phyloP scores from a whole-genome alignment of 768 basidiomycete genomes.

The Tylopilus sp. region DNA sequence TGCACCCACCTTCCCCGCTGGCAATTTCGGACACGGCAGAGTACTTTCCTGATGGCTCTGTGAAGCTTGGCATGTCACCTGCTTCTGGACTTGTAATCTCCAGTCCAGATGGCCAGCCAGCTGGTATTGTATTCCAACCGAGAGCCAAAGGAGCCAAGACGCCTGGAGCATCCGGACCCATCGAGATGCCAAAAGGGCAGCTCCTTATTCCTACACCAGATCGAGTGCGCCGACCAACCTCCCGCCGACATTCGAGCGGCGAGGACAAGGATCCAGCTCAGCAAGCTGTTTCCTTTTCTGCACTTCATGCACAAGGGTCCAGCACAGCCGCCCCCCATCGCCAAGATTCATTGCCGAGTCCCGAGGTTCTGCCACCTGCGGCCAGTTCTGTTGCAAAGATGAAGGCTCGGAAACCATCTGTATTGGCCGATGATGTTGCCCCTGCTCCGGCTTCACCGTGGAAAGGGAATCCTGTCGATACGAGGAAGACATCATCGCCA shows the following conservation, averaged over 20 bases:
- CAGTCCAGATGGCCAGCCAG: slow-evolving; percentile 87
- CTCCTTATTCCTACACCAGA: slow-evolving; percentile 29
- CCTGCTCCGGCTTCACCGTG: slow-evolving; percentile 15
- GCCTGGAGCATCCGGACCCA: slow-evolving; percentile 30
- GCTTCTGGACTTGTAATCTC: slow-evolving; percentile 88
- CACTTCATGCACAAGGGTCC: slow-evolving; percentile 23
- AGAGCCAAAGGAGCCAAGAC: slow-evolving; percentile 40
- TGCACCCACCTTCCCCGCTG: slow-evolving; percentile 66
- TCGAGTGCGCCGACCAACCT: slow-evolving; percentile 22
- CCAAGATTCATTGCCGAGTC: slow-evolving; percentile 24
- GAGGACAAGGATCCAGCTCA: slow-evolving; percentile 28
- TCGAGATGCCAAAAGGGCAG: slow-evolving; percentile 48
- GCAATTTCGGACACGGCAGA: slow-evolving; percentile 70
- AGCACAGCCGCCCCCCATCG: slow-evolving; percentile 13
- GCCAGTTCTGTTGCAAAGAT: slow-evolving; percentile 11
- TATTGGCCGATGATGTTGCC: slow-evolving; percentile 24
- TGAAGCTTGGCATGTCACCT: slow-evolving; percentile 69
- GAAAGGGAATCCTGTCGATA: slow-evolving; percentile 27
- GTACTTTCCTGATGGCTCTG: slow-evolving; percentile 58
- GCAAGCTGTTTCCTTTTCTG: slow-evolving; percentile 27
- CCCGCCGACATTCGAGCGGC: slow-evolving; percentile 26
- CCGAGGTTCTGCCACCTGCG: slow-evolving; percentile 16
- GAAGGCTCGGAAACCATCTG: slow-evolving; percentile 31
- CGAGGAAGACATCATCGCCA: slow-evolving; percentile 33
- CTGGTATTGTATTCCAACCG: slow-evolving; percentile 97